Conservation (phyloP, 164 flowering plant genomes). For the Hamamelis virginiana region DNA sequence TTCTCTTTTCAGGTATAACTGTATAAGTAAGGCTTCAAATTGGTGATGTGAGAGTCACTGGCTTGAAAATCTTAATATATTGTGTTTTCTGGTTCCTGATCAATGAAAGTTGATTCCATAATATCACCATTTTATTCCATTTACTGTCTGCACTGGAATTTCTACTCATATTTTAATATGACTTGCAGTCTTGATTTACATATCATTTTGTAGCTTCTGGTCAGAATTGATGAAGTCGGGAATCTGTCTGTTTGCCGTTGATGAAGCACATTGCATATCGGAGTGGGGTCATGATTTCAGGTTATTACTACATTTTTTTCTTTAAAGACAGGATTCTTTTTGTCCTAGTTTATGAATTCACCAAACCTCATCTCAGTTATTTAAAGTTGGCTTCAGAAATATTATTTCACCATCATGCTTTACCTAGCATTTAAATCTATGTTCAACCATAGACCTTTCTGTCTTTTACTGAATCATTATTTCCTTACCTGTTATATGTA, state of each 20-base stretch:
- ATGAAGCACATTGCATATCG: constrained; percentile 76
- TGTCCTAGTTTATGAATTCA: neutral
- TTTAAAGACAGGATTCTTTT: neutral
- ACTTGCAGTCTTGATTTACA: constrained; percentile 4
- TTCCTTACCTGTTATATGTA: too few relatives aligned
- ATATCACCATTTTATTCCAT: neutral
- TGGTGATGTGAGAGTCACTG: too few relatives aligned
- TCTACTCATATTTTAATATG: neutral
- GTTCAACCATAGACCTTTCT: too few relatives aligned
- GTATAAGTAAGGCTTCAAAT: too few relatives aligned
- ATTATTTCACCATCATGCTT: too few relatives aligned
- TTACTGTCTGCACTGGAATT: neutral
- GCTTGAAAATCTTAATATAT: too few relatives aligned
- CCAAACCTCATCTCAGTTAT: neutral
- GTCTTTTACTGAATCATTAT: neutral
- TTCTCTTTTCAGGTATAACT: too few relatives aligned
- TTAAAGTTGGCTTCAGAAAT: neutral
- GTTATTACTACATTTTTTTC: constrained; percentile 21
- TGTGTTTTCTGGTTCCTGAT: too few relatives aligned
- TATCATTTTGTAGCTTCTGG: constrained; percentile 51
- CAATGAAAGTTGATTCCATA: too few relatives aligned
- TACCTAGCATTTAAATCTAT: too few relatives aligned
- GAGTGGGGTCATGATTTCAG: constrained; percentile 81
- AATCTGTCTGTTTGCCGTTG: constrained; percentile 59
- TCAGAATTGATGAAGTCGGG: constrained; percentile 44